phyloP scores from a whole-genome alignment of 306 rosid species.

The Inga oerstediana region DNA sequence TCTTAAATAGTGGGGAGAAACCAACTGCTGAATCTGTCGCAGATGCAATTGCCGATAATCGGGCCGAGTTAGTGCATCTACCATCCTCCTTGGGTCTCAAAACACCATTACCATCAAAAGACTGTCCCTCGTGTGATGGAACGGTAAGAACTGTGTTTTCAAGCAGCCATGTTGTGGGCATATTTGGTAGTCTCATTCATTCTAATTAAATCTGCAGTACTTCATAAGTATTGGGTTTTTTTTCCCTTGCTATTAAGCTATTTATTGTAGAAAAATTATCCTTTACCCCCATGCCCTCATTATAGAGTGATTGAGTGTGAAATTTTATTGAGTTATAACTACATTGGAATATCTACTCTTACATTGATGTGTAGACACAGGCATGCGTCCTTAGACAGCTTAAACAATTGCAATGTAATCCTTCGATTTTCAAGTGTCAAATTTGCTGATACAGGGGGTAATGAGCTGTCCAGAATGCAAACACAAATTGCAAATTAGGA shows the following conservation, averaged over 20 bases:
- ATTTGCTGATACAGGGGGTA: slow-evolving; percentile 73
- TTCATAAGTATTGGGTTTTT: neutral
- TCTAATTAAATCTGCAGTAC: neutral
- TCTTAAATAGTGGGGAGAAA: slow-evolving; percentile 79
- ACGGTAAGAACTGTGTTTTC: slow-evolving; percentile 60
- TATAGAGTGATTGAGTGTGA: neutral
- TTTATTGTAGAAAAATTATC: neutral
- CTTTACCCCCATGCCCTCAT: neutral
- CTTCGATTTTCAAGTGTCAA: slow-evolving; percentile 32
- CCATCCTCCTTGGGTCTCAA: slow-evolving; percentile 75
- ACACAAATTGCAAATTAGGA: slow-evolving; percentile 74
- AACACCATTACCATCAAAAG: slow-evolving; percentile 79
- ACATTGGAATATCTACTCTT: neutral
- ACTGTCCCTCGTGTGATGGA: slow-evolving; percentile 94
- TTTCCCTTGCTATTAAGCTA: neutral
- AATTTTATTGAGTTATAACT: neutral
- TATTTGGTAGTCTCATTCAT: slow-evolving; percentile 13
- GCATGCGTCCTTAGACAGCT: slow-evolving; percentile 23
- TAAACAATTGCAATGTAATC: slow-evolving; percentile 31
- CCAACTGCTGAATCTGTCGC: slow-evolving; percentile 86
- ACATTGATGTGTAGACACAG: slow-evolving; percentile 17
- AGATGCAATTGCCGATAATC: slow-evolving; percentile 77
- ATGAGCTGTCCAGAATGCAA: slow-evolving; percentile 95
- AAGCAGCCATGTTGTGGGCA: neutral
- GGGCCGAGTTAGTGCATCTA: slow-evolving; percentile 89